A percentile compares a stretch with the other conserved stretches of the same genome.
These are phyloP conservation scores for Melanomma pulvis-pyrius DNA, from an alignment of 495 filamentous ascomycete genomes.

Conservation along the genomic window DNA sequence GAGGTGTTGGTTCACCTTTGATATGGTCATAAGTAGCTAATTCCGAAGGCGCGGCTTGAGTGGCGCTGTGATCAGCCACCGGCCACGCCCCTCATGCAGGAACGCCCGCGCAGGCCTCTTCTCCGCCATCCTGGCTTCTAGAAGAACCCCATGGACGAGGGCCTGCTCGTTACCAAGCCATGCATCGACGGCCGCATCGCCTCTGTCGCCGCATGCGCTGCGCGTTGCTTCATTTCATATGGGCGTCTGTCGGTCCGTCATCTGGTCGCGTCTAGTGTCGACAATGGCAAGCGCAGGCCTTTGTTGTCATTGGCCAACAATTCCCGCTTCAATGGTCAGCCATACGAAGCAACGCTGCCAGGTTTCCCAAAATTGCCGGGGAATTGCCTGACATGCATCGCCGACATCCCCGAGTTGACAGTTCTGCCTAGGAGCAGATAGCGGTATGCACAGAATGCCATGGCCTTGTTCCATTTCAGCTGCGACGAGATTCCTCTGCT, in stretches of 20 bases:
- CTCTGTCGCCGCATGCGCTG: no score
- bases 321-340: conserved; percentile 6
- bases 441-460: not conserved
- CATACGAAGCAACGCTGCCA: not conserved
- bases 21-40: no score
- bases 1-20: not conserved
- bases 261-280: not conserved
- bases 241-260: not conserved
- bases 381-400: not conserved
- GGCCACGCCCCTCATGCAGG: not conserved
- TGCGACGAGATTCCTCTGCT: not conserved
- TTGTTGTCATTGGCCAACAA: conserved; percentile 3
- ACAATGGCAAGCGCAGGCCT: not conserved
- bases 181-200: not conserved
- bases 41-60: not conserved
- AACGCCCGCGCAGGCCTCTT: no score
- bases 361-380: not conserved
- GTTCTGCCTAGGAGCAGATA: not conserved
- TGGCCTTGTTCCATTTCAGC: not conserved
- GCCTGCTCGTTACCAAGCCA: conserved; percentile 1
- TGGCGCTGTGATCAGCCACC: not conserved
- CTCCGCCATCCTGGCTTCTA: conserved; percentile 6
- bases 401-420: not conserved
- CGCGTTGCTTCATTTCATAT: no score
- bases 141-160: conserved; percentile 9